Evolutionary conservation across 768 basidiomycete genomes (phyloP).

Genomic region (Amanita pseudoporphyria): DNA sequence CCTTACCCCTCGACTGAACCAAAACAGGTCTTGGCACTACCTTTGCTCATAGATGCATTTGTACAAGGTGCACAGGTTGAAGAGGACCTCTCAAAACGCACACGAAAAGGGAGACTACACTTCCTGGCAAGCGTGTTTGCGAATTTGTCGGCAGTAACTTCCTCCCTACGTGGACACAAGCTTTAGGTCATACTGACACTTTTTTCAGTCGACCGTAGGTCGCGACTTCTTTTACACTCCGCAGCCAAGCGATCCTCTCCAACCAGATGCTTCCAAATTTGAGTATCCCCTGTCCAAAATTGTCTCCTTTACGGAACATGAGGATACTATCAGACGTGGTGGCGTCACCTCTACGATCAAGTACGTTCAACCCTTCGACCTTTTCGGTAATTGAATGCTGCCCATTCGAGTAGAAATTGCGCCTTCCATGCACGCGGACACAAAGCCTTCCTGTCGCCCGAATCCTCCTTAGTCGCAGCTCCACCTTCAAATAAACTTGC

Average conservation of each 20-base stretch:
- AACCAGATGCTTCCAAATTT: constrained; percentile 27
- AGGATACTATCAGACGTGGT: constrained; percentile 75
- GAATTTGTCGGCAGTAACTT: constrained; percentile 71
- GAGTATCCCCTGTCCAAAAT: constrained; percentile 83
- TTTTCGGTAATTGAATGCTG: neutral
- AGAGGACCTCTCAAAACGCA: constrained; percentile 39
- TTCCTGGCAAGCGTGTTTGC: constrained; percentile 94
- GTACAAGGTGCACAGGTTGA: constrained; percentile 57
- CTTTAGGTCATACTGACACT: neutral
- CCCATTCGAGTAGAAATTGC: constrained; percentile 50
- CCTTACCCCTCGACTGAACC: constrained; percentile 54
- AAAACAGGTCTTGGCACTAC: constrained; percentile 52
- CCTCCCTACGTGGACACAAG: neutral
- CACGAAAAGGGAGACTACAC: constrained; percentile 72
- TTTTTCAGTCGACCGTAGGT: constrained; percentile 56
- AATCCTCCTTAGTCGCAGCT: constrained; percentile 44
- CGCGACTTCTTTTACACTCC: constrained; percentile 76
- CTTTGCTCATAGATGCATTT: constrained; percentile 87
- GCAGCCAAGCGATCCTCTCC: constrained; percentile 38
- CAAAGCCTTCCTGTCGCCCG: constrained; percentile 59
- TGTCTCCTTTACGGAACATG: constrained; percentile 83
- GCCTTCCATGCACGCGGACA: constrained; percentile 63
- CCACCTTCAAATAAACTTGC: constrained; percentile 48
- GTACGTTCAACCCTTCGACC: constrained; percentile 28
- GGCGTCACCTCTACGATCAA: constrained; percentile 86